Percentiles rank a stretch among this genome's conserved stretches.
These are phyloP conservation scores for Strobilomyces dryophilus DNA, from an alignment of 768 basidiomycete genomes.

Conservation along the genomic window DNA sequence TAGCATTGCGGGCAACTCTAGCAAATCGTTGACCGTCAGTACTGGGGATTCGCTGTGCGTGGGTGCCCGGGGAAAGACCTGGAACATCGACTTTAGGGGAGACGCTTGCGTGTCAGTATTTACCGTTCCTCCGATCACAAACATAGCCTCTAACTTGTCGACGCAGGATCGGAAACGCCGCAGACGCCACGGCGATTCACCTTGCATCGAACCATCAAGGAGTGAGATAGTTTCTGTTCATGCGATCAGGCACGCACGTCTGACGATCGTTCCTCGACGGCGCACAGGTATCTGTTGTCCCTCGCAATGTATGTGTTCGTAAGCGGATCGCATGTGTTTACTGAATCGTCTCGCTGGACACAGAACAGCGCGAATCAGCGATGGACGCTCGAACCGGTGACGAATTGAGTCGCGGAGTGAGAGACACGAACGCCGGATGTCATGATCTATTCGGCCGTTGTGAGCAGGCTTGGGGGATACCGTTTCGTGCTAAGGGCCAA, in stretches of 20 bases:
- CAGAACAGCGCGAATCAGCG: not conserved
- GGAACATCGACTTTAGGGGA: constrained; percentile 1
- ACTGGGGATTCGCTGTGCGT: not conserved
- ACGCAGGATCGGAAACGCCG: not conserved
- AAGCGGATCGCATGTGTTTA: not conserved
- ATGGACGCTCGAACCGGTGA: not conserved
- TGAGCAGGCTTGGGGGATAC: too few species aligned
- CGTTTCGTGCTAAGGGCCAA: too few species aligned
- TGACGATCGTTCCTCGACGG: not conserved
- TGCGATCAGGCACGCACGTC: too few species aligned
- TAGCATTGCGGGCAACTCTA: not conserved
- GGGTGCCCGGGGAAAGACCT: not conserved
- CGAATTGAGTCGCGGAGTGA: not conserved
- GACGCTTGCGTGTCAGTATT: not conserved
- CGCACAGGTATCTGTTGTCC: not conserved
- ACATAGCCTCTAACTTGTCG: not conserved
- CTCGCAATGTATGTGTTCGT: not conserved
- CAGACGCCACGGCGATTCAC: not conserved
- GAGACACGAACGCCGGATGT: not conserved
- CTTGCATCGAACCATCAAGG: not conserved
- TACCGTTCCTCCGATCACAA: too few species aligned
- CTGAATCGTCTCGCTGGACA: not conserved
- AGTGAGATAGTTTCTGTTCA: not conserved
- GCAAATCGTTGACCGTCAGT: not conserved
- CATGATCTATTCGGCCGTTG: not conserved